A percentile compares a stretch with the other conserved stretches of the same genome.
Evolutionary conservation across 305 asterid genomes (phyloP).

Genomic region (Fraxinus platypoda): DNA sequence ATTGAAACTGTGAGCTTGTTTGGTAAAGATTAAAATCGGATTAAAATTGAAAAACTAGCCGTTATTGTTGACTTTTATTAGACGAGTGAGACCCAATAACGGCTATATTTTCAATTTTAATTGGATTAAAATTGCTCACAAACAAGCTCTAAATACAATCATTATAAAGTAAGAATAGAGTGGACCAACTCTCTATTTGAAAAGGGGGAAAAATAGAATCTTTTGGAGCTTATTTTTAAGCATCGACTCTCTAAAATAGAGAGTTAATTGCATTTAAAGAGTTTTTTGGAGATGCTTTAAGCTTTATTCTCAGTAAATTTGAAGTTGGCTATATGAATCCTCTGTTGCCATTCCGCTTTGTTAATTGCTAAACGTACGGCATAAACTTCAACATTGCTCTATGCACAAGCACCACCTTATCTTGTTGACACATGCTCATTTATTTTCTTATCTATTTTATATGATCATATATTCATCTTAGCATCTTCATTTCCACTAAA

Average conservation of each 20-base stretch:
- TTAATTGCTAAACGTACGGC: neutral
- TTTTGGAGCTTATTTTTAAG: neutral
- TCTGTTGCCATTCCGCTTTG: neutral
- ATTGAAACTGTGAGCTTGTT: too few species aligned
- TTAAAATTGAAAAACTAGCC: too few species aligned
- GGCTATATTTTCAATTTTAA: too few species aligned
- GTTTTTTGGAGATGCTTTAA: neutral
- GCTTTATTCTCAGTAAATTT: neutral
- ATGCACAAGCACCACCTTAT: neutral
- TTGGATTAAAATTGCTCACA: too few species aligned
- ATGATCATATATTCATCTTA: neutral
- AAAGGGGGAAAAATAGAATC: neutral
- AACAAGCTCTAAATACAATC: too few species aligned
- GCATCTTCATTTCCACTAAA: neutral
- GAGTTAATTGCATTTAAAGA: neutral
- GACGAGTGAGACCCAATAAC: too few species aligned
- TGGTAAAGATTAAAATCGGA: too few species aligned
- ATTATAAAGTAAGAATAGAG: neutral
- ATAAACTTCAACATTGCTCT: neutral
- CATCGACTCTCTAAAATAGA: neutral
- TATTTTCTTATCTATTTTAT: neutral
- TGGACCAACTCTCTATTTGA: neutral
- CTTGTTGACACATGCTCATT: neutral
- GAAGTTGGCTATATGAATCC: neutral
- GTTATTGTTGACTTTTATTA: too few species aligned